Percentiles rank a stretch among this genome's conserved stretches.
Conservation (phyloP, 2,329 filamentous ascomycete genomes). For the Colletotrichum somersetense region DNA sequence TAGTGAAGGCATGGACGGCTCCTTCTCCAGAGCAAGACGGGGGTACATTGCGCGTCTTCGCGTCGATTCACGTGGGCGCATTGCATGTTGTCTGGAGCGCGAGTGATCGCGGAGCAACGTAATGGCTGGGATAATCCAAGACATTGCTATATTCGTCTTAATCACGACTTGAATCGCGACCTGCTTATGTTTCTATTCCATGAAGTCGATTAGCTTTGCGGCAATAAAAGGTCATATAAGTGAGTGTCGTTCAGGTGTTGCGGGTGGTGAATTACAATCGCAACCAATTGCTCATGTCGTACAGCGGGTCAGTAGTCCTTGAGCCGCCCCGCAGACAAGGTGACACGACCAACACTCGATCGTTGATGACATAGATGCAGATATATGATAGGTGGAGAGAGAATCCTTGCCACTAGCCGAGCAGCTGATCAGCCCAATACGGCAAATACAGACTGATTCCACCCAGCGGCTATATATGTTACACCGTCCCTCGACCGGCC, state of each 20-base stretch:
- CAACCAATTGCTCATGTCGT: not conserved
- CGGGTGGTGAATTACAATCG: not conserved
- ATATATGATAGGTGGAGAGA: not conserved
- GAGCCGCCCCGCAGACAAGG: not conserved
- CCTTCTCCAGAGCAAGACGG: not conserved
- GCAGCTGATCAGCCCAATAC: not conserved
- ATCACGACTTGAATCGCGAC: not conserved
- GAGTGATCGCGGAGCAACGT: not conserved
- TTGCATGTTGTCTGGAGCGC: not conserved
- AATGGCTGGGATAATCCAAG: not conserved
- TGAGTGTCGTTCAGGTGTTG: not conserved
- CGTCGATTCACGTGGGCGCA: not conserved
- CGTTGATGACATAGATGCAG: not conserved
- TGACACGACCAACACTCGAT: not conserved
- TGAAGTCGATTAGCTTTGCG: not conserved
- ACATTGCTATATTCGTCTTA: not conserved
- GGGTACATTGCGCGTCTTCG: not conserved
- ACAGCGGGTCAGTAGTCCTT: not conserved
- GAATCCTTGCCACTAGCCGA: not conserved
- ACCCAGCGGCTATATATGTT: not conserved
- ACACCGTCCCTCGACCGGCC: not conserved
- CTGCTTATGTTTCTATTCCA: not conserved
- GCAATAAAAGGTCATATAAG: not conserved
- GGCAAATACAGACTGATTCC: not conserved
- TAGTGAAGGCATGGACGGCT: slow-evolving; percentile 4